Evolutionary conservation across 1,284 basidiomycete species (phyloP).

Genomic region (Phellopilus nigrolimitatus): DNA sequence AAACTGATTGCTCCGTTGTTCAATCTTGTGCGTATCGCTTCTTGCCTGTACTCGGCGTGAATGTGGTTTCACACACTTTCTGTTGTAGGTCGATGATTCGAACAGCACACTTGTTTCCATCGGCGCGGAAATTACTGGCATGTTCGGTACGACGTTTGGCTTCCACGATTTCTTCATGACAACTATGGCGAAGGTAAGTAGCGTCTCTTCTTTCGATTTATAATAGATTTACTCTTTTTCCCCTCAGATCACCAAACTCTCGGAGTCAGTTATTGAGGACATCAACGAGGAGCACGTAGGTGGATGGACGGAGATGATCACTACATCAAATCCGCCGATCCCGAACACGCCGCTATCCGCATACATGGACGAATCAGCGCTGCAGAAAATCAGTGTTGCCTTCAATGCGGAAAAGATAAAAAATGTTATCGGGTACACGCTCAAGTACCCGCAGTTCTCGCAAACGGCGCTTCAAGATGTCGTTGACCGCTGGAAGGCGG

Average conservation of each 20-base stretch:
- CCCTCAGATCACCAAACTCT: slow-evolving; percentile 44
- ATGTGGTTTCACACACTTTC: neutral
- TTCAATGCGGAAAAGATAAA: slow-evolving; percentile 71
- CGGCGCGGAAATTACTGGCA: slow-evolving; percentile 66
- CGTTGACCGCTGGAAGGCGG: slow-evolving; percentile 74
- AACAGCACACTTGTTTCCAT: slow-evolving; percentile 72
- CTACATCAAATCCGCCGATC: slow-evolving; percentile 68
- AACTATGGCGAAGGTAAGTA: slow-evolving; percentile 58
- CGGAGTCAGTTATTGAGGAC: slow-evolving; percentile 70
- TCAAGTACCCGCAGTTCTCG: slow-evolving; percentile 59
- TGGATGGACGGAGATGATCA: slow-evolving; percentile 83
- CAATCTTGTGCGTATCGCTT: slow-evolving; percentile 56
- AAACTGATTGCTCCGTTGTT: slow-evolving; percentile 73
- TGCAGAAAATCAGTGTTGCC: slow-evolving; percentile 62
- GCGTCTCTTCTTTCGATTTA: neutral
- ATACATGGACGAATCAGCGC: slow-evolving; percentile 74
- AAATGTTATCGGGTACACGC: slow-evolving; percentile 64
- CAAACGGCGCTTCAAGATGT: slow-evolving; percentile 66
- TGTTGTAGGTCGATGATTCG: slow-evolving; percentile 68
- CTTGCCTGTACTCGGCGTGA: neutral
- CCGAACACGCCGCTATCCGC: slow-evolving; percentile 73
- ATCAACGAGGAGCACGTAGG: slow-evolving; percentile 86
- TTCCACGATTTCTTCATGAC: slow-evolving; percentile 76
- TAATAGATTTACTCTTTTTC: slow-evolving; percentile 19
- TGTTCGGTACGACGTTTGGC: slow-evolving; percentile 82